Conservation (phyloP, 331 rosid genomes). For the Quercus lobata region DNA sequence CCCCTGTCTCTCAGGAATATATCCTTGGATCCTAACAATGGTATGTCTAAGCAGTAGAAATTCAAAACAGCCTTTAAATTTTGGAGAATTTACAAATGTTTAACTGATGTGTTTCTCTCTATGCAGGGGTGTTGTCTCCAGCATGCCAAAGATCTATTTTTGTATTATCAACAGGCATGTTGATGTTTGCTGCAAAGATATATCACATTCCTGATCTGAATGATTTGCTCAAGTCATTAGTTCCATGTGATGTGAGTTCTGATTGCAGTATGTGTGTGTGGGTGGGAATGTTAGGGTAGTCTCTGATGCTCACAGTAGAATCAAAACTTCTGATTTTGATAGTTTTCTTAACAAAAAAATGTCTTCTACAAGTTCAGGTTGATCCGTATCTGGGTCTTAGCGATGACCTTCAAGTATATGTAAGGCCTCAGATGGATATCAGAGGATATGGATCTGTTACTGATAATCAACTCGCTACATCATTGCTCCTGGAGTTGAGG, state of each 20-base stretch:
- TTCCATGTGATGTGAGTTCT: conserved; percentile 65
- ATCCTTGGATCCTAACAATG: conserved; percentile 62
- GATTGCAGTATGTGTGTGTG: background rate
- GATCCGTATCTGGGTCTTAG: conserved; percentile 83
- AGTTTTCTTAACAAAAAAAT: background rate
- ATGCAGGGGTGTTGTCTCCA: conserved; percentile 62
- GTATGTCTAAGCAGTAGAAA: conserved; percentile 29
- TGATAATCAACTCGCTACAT: conserved; percentile 64
- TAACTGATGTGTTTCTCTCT: conserved; percentile 21
- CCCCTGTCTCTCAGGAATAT: conserved; percentile 73
- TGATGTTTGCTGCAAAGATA: conserved; percentile 69
- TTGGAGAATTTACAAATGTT: background rate
- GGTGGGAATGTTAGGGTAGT: background rate
- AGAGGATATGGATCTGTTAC: conserved; percentile 62
- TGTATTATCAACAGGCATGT: conserved; percentile 70
- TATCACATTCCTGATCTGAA: conserved; percentile 72
- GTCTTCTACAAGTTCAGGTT: conserved; percentile 42
- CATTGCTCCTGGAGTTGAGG: conserved; percentile 52
- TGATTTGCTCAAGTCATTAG: conserved; percentile 56
- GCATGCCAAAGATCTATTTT: conserved; percentile 68
- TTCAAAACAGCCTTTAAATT: background rate
- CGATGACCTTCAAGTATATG: conserved; percentile 75
- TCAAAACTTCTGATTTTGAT: background rate
- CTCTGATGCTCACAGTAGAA: conserved; percentile 6
- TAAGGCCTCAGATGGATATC: conserved; percentile 52